phyloP scores from a whole-genome alignment of 1,139 yeast genomes.

The Citeromyces hawaiiensis region DNA sequence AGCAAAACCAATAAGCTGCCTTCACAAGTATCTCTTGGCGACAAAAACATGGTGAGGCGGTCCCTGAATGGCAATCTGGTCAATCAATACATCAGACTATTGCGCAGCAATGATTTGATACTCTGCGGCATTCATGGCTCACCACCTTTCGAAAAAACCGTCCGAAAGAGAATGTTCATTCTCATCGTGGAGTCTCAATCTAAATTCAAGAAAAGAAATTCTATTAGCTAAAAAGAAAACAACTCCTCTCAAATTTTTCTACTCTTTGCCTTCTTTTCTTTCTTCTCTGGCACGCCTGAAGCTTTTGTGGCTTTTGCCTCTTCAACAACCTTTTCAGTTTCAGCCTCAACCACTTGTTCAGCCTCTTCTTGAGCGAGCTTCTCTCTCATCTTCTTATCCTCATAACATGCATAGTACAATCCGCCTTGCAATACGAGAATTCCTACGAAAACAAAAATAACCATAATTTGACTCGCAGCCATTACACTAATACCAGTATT shows the following conservation, averaged over 20 bases:
- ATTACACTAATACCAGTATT: constrained; percentile 81
- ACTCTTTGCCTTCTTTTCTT: constrained; percentile 4
- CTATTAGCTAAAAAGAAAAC: too few species aligned
- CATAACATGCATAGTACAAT: constrained; percentile 79
- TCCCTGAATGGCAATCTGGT: too few species aligned
- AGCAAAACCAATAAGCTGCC: too few species aligned
- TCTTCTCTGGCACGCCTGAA: constrained; percentile 7
- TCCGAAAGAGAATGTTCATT: too few species aligned
- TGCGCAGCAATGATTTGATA: too few species aligned
- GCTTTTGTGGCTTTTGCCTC: constrained; percentile 5
- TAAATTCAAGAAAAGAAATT: too few species aligned
- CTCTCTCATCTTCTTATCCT: constrained; percentile 42
- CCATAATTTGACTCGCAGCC: constrained; percentile 79
- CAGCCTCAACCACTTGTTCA: constrained; percentile 14
- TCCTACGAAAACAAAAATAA: constrained; percentile 60
- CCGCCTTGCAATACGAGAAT: constrained; percentile 79
- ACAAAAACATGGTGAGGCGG: too few species aligned
- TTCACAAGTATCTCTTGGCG: too few species aligned
- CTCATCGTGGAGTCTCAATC: too few species aligned
- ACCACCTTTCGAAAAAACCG: too few species aligned
- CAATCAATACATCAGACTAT: too few species aligned
- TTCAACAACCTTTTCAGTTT: constrained; percentile 5
- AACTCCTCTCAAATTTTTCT: constrained; percentile 6
- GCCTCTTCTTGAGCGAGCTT: constrained; percentile 26
- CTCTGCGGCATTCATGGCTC: too few species aligned